Percentiles rank a stretch among this genome's conserved stretches.
Conservation (phyloP, 2,329 filamentous ascomycete species). For the Fusarium brachygibbosum region DNA sequence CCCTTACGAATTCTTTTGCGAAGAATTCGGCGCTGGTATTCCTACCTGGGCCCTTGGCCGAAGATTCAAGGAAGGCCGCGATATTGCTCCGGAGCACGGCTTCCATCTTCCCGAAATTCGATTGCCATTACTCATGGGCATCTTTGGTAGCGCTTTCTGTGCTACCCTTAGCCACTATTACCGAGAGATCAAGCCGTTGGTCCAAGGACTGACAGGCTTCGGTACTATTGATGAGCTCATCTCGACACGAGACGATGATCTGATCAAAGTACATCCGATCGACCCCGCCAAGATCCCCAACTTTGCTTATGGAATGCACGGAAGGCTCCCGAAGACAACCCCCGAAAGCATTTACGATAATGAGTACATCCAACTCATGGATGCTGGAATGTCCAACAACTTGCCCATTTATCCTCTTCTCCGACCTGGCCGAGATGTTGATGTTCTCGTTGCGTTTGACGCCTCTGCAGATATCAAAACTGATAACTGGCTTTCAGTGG, state of each 20-base stretch:
- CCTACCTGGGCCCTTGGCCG: constrained; percentile 94
- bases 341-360: constrained; percentile 80
- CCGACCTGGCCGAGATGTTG: constrained; percentile 87
- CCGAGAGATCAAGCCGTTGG: constrained; percentile 86
- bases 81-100: constrained; percentile 68
- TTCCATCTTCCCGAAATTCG: constrained; percentile 85
- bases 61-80: constrained; percentile 77
- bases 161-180: constrained; percentile 97
- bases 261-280: constrained; percentile 94
- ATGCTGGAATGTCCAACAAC: constrained; percentile 99
- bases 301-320: constrained; percentile 85
- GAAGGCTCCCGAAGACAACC: constrained; percentile 79
- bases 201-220: constrained; percentile 82
- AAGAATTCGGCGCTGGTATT: constrained; percentile 91
- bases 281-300: constrained; percentile 93
- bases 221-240: constrained; percentile 84
- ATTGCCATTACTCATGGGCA: constrained; percentile 86
- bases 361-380: constrained; percentile 87
- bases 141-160: constrained; percentile 98
- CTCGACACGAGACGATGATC: constrained; percentile 82
- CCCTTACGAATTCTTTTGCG: constrained; percentile 94
- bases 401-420: constrained; percentile 95
- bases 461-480: constrained; percentile 92
- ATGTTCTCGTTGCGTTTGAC: constrained; percentile 93
- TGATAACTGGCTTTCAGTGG: constrained; percentile 96